phyloP scores from a whole-genome alignment of 768 basidiomycete genomes.

The Kwoniella sp. region DNA sequence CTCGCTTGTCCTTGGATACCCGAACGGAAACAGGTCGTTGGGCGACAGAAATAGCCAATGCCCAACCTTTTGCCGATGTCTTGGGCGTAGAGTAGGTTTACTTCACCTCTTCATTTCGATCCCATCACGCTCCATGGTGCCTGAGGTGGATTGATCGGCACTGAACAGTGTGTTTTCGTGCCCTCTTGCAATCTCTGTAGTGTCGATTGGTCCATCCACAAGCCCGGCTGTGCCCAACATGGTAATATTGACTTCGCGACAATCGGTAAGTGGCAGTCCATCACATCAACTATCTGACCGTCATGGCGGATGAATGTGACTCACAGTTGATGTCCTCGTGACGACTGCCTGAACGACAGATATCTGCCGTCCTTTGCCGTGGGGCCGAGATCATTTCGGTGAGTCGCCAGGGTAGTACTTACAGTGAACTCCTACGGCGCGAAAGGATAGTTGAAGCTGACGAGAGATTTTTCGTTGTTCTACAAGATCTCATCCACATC shows the following conservation, averaged over 20 bases:
- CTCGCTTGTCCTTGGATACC: too few species aligned
- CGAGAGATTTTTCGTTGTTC: neutral
- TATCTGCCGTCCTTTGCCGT: constrained; percentile 44
- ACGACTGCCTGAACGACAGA: too few species aligned
- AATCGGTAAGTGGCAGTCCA: constrained; percentile 48
- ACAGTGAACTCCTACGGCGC: neutral
- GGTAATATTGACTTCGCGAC: constrained; percentile 49
- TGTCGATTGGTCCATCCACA: constrained; percentile 36
- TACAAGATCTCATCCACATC: constrained; percentile 53
- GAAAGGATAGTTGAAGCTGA: neutral
- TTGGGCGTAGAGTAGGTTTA: constrained; percentile 43
- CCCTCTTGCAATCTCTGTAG: constrained; percentile 9
- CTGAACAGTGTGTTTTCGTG: neutral
- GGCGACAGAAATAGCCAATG: constrained; percentile 35
- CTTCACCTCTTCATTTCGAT: neutral
- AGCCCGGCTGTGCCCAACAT: constrained; percentile 11
- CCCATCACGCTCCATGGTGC: constrained; percentile 1
- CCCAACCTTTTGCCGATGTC: constrained; percentile 38
- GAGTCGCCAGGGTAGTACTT: neutral
- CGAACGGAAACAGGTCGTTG: constrained; percentile 31
- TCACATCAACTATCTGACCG: too few species aligned
- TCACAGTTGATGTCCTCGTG: too few species aligned
- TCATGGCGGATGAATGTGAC: too few species aligned
- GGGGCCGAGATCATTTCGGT: constrained; percentile 27
- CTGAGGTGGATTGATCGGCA: neutral